These are phyloP conservation scores for Pseudogymnoascus sp. DNA, from an alignment of 2,329 filamentous ascomycete genomes.

Conservation along the genomic window DNA sequence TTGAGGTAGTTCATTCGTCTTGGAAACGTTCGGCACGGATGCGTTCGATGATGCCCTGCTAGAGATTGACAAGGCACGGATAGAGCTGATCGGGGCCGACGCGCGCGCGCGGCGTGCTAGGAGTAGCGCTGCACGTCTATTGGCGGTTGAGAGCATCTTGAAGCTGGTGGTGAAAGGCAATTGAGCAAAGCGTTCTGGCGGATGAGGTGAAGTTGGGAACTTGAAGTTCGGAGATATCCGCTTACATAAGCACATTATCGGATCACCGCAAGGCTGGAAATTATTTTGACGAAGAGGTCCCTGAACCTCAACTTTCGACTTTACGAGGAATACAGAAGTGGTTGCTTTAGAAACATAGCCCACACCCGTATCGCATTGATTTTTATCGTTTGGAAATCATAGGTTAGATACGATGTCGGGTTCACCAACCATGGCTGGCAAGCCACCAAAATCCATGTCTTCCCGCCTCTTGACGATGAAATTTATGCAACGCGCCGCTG, in stretches of 20 bases:
- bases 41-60: constrained; percentile 30
- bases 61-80: neutral
- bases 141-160: constrained; percentile 3
- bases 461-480: constrained; percentile 89
- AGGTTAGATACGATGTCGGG: constrained; percentile 24
- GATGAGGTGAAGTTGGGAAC: neutral
- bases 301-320: neutral
- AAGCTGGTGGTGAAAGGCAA: neutral
- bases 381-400: constrained; percentile 9
- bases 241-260: neutral
- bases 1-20: constrained; percentile 49
- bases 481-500: constrained; percentile 87
- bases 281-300: neutral
- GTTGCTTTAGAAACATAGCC: neutral
- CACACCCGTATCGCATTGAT: neutral
- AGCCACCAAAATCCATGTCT: constrained; percentile 66
- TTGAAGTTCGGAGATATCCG: constrained; percentile 1
- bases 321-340: neutral
- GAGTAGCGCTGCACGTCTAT: constrained; percentile 4
- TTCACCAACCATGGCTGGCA: constrained; percentile 32
- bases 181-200: neutral
- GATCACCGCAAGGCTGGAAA: constrained; percentile 5
- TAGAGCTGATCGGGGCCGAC: neutral
- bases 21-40: constrained; percentile 34
- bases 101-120: neutral